Conservation (phyloP, 2,329 filamentous ascomycete species). For the Parastagonospora avenae region DNA sequence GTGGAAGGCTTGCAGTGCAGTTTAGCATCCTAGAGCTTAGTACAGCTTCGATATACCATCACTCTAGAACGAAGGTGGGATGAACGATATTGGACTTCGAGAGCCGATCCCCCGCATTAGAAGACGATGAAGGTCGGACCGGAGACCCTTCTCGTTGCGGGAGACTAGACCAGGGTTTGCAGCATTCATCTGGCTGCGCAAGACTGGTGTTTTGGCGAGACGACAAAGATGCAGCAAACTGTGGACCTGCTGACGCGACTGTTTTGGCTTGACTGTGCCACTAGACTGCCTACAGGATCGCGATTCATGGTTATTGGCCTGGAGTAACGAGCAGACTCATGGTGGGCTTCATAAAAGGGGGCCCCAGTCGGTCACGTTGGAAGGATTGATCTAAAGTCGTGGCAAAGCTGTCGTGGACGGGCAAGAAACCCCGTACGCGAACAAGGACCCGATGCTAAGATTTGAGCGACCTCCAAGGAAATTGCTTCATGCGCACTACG, state of each 20-base stretch:
- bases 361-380: slow-evolving; percentile 1
- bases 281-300: slow-evolving; percentile 1
- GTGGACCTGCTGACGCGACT: slow-evolving; percentile 9
- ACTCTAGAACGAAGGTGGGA: not conserved
- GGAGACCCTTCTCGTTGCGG: slow-evolving; percentile 15
- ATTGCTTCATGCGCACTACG: not conserved
- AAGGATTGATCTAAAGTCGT: not conserved
- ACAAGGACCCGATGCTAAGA: not conserved
- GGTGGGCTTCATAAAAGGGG: slow-evolving; percentile 6
- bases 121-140: slow-evolving; percentile 21
- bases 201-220: slow-evolving; percentile 5
- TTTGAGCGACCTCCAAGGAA: not conserved
- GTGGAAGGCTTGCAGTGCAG: not conserved
- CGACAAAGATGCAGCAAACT: slow-evolving; percentile 4
- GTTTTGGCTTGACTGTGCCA: slow-evolving; percentile 6
- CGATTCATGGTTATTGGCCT: slow-evolving; percentile 2
- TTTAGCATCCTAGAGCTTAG: not conserved
- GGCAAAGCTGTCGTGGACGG: not conserved
- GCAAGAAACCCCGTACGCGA: not conserved
- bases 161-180: slow-evolving; percentile 23
- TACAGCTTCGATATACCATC: not conserved
- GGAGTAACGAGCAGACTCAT: not conserved
- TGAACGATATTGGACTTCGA: slow-evolving; percentile 2
- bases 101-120: slow-evolving; percentile 34
- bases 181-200: slow-evolving; percentile 8